Conservation (phyloP, 139 green algal species). For the Chlamydomonas incerta region DNA sequence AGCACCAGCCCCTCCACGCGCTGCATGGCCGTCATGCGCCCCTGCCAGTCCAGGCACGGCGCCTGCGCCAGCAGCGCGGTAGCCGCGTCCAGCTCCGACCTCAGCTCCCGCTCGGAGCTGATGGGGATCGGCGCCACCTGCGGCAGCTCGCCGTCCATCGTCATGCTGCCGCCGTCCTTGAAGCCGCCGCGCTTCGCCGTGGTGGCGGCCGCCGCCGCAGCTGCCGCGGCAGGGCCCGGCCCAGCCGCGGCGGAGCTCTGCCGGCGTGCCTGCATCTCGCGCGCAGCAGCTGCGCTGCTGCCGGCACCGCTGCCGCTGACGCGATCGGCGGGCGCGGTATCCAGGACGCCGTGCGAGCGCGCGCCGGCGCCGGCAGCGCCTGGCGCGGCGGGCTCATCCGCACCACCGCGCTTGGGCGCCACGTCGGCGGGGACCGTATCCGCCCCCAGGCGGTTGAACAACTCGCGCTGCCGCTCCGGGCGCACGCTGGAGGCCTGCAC, state of each 20-base stretch:
- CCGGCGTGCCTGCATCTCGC: background rate
- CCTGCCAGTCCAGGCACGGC: constrained; percentile 50
- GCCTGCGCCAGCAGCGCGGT: constrained; percentile 46
- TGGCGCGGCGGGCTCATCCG: no score
- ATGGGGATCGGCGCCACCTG: constrained; percentile 48
- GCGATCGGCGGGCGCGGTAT: background rate
- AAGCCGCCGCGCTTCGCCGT: constrained; percentile 47
- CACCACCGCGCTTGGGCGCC: no score
- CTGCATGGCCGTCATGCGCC: constrained; percentile 70
- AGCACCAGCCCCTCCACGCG: constrained; percentile 76
- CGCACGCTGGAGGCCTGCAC: constrained; percentile 53
- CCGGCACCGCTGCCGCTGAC: background rate
- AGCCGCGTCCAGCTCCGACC: constrained; percentile 63
- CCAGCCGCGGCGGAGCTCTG: background rate
- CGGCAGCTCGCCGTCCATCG: constrained; percentile 53
- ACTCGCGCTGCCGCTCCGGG: constrained; percentile 46
- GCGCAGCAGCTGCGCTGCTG: no score
- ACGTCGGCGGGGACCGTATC: background rate
- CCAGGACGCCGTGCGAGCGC: background rate
- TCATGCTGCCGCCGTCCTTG: constrained; percentile 60
- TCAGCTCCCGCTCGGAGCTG: constrained; percentile 63
- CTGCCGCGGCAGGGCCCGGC: background rate
- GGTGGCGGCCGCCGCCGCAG: background rate
- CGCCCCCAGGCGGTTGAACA: constrained; percentile 40
- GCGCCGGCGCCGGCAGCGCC: no score